Conservation (phyloP, 352 stramenopile species). For the Pythium rhizo-oryzae region DNA sequence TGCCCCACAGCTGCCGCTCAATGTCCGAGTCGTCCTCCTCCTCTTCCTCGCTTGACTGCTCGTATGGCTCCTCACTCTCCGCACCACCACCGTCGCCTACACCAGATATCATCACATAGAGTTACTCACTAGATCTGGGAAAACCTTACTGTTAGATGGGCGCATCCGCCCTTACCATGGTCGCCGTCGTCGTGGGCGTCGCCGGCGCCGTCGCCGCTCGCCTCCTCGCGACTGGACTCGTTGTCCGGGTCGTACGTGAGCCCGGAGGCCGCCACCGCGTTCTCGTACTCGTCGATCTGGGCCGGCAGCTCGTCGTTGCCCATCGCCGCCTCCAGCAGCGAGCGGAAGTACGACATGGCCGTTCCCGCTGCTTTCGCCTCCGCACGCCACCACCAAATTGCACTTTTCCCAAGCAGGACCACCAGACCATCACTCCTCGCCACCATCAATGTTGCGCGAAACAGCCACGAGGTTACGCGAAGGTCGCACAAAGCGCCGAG, state of each 20-base stretch:
- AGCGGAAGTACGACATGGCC: constrained; percentile 80
- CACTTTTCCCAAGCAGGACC: constrained; percentile 1
- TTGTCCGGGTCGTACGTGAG: constrained; percentile 33
- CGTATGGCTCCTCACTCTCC: constrained; percentile 59
- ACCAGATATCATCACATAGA: not conserved
- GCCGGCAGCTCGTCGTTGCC: constrained; percentile 56
- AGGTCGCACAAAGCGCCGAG: constrained; percentile 26
- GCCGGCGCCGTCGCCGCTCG: constrained; percentile 24
- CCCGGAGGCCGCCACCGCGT: constrained; percentile 28
- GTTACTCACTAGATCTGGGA: not conserved
- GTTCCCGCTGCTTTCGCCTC: not conserved
- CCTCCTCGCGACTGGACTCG: constrained; percentile 25
- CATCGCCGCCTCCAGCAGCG: constrained; percentile 83
- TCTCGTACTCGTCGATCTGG: constrained; percentile 55
- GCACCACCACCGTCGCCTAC: constrained; percentile 34
- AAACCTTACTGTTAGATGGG: not conserved
- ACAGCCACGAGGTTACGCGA: constrained; percentile 27
- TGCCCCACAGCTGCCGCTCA: constrained; percentile 79
- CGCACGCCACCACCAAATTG: constrained; percentile 12
- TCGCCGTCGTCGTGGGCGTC: not conserved
- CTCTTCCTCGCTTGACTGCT: constrained; percentile 66
- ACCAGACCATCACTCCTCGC: constrained; percentile 25
- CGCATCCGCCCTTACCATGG: not conserved
- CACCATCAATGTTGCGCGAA: not conserved
- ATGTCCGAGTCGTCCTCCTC: constrained; percentile 87